phyloP scores from a whole-genome alignment of 192 early-diverging fungal genomes.

The Umbelopsis isabellina region DNA sequence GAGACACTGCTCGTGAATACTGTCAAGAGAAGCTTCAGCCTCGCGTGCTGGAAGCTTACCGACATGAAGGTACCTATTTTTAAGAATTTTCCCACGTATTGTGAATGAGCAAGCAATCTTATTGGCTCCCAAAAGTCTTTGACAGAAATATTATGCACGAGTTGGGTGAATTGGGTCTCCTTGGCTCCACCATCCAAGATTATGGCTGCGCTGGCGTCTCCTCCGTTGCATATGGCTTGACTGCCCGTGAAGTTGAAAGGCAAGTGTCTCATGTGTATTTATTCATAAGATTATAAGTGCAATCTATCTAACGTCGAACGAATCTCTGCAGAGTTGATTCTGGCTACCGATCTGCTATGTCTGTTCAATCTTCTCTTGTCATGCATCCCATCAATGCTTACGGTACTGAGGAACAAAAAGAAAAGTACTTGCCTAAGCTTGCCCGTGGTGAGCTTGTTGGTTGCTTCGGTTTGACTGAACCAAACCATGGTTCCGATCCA shows the following conservation, averaged over 20 bases:
- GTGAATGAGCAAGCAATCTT: not conserved
- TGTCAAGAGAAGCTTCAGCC: constrained; percentile 89
- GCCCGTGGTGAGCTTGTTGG: constrained; percentile 89
- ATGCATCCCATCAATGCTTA: constrained; percentile 99
- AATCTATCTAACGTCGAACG: not conserved
- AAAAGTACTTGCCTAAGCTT: constrained; percentile 89
- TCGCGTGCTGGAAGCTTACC: constrained; percentile 82
- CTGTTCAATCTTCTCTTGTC: constrained; percentile 97
- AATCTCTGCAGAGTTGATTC: constrained; percentile 73
- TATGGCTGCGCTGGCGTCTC: constrained; percentile 98
- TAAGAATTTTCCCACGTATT: constrained; percentile 1
- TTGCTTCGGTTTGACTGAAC: constrained; percentile 96
- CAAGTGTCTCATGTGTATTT: constrained; percentile 30
- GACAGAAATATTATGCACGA: constrained; percentile 91
- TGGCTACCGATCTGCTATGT: constrained; percentile 98
- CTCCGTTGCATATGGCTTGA: constrained; percentile 94
- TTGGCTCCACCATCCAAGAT: constrained; percentile 93
- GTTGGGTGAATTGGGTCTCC: constrained; percentile 91
- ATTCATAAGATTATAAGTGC: not conserved
- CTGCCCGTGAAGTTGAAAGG: constrained; percentile 95
- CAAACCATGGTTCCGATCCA: constrained; percentile 96
- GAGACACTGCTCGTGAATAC: constrained; percentile 85
- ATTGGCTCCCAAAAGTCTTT: constrained; percentile 59
- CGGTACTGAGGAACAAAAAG: constrained; percentile 84
- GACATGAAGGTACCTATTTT: constrained; percentile 72